Conservation (phyloP, 306 rosid species). For the Morella rubra region DNA sequence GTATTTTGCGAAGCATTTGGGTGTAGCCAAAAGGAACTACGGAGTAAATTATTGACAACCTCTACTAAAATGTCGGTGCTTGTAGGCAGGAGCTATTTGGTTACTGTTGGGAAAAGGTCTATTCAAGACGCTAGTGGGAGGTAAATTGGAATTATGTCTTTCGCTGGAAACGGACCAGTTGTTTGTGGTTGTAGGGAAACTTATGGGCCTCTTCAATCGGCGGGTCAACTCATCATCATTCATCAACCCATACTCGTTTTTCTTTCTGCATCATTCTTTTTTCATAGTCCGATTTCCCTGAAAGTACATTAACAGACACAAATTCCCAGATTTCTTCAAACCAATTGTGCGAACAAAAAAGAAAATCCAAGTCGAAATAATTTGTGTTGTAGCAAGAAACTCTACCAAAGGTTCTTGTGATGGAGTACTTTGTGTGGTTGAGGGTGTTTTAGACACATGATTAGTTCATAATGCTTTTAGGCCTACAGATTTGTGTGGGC, state of each 20-base stretch:
- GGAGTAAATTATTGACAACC: not conserved
- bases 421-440: too few relatives aligned
- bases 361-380: too few relatives aligned
- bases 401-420: too few relatives aligned
- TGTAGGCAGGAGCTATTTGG: not conserved
- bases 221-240: not conserved
- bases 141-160: not conserved
- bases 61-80: not conserved
- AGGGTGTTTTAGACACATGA: too few relatives aligned
- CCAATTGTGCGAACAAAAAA: too few relatives aligned
- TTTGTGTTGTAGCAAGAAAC: too few relatives aligned
- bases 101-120: not conserved
- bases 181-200: too few relatives aligned
- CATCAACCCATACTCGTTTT: not conserved
- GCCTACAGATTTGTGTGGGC: too few relatives aligned
- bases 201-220: too few relatives aligned
- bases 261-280: not conserved
- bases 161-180: too few relatives aligned
- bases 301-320: not conserved
- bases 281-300: not conserved
- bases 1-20: not conserved
- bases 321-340: not conserved
- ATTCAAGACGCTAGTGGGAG: not conserved
- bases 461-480: too few relatives aligned
- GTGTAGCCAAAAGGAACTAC: not conserved